Evolutionary conservation across 1,284 basidiomycete species (phyloP).

Genomic region (Rhodotorula mucilaginosa): DNA sequence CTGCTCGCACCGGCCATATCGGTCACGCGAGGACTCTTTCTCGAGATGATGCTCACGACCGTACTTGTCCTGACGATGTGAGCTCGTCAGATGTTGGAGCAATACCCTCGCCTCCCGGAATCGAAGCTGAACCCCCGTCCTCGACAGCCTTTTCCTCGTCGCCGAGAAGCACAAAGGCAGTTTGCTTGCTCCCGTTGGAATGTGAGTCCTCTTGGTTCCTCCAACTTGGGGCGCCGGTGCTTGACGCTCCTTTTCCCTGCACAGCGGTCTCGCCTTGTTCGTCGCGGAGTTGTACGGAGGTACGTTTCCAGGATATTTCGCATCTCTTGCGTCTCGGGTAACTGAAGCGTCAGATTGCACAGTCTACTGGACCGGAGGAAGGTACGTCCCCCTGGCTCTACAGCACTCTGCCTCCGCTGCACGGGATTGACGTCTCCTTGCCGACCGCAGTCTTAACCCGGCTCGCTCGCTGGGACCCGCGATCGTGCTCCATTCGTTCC

Average conservation of each 20-base stretch:
- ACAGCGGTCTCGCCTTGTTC: slow-evolving; percentile 66
- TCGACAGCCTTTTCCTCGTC: slow-evolving; percentile 36
- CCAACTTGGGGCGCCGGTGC: too few species aligned
- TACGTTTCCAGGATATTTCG: slow-evolving; percentile 44
- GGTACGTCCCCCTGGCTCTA: not conserved
- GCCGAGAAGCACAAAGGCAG: slow-evolving; percentile 60
- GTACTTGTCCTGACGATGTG: slow-evolving; percentile 52
- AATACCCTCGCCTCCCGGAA: slow-evolving; percentile 1
- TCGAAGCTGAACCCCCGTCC: slow-evolving; percentile 21
- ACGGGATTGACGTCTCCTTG: not conserved
- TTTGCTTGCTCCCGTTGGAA: slow-evolving; percentile 68
- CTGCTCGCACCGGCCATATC: slow-evolving; percentile 13
- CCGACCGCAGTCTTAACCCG: not conserved
- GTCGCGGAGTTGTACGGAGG: slow-evolving; percentile 61
- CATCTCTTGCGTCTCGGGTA: too few species aligned
- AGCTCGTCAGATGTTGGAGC: slow-evolving; percentile 47
- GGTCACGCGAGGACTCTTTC: slow-evolving; percentile 14
- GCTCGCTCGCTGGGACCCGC: slow-evolving; percentile 65
- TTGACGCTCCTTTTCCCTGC: too few species aligned
- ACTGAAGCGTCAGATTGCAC: not conserved
- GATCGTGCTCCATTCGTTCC: slow-evolving; percentile 60
- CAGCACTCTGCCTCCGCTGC: too few species aligned
- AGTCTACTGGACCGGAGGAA: slow-evolving; percentile 18
- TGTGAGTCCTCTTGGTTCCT: slow-evolving; percentile 2
- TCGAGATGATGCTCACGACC: slow-evolving; percentile 48